Evolutionary conservation across 2,329 filamentous ascomycete genomes (phyloP).

Genomic region (Penicillium sp.): DNA sequence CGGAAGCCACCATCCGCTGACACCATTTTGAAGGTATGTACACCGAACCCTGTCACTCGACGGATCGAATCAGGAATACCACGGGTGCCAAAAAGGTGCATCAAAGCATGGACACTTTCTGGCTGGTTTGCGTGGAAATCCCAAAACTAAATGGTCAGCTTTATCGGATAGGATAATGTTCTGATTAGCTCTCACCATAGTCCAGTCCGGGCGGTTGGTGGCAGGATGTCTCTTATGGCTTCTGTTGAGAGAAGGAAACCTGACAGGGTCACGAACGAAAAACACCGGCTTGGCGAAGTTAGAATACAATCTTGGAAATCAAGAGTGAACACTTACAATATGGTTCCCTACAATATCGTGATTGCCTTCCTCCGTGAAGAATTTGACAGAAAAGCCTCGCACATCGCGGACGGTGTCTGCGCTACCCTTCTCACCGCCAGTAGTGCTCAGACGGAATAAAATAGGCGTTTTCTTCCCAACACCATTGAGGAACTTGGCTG

Average conservation of each 20-base stretch:
- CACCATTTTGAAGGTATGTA: slow-evolving; percentile 33
- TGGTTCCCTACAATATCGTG: slow-evolving; percentile 25
- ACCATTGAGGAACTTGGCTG: slow-evolving; percentile 52
- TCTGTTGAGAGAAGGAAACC: slow-evolving; percentile 47
- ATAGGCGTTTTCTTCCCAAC: slow-evolving; percentile 55
- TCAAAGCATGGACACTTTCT: slow-evolving; percentile 58
- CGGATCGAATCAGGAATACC: slow-evolving; percentile 45
- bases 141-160: slow-evolving; percentile 50
- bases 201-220: slow-evolving; percentile 63
- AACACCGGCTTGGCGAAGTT: slow-evolving; percentile 35
- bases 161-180: neutral
- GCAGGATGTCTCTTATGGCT: slow-evolving; percentile 66
- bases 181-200: slow-evolving; percentile 39
- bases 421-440: slow-evolving; percentile 46
- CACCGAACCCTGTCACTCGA: slow-evolving; percentile 54
- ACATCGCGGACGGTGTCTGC: slow-evolving; percentile 51
- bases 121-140: slow-evolving; percentile 56
- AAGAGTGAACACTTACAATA: slow-evolving; percentile 8
- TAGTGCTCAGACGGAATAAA: slow-evolving; percentile 49
- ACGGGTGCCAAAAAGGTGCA: slow-evolving; percentile 60
- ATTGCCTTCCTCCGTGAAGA: slow-evolving; percentile 54
- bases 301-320: neutral
- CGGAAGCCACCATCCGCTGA: slow-evolving; percentile 49
- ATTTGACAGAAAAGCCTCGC: slow-evolving; percentile 50
- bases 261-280: slow-evolving; percentile 45